Conservation (phyloP, 768 basidiomycete genomes). For the Tulasnella sp. region DNA sequence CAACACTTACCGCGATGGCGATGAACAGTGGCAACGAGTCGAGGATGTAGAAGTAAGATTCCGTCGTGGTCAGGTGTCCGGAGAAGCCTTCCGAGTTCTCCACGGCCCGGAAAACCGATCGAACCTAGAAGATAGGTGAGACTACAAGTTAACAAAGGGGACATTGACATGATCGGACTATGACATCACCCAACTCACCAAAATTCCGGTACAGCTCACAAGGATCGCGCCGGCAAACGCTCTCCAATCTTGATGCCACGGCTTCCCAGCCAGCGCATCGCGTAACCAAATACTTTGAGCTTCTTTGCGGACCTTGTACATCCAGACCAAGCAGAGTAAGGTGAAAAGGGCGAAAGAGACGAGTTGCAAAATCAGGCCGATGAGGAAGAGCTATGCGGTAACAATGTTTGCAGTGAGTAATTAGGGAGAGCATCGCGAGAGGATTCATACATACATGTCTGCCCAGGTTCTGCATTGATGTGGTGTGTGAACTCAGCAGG, state of each 20-base stretch:
- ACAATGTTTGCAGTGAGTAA: not conserved
- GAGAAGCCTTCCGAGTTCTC: slow-evolving; percentile 56
- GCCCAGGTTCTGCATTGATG: slow-evolving; percentile 25
- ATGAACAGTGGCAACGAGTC: slow-evolving; percentile 58
- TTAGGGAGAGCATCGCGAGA: not conserved
- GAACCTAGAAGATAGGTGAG: slow-evolving; percentile 30
- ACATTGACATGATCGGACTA: not conserved
- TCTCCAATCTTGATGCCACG: slow-evolving; percentile 51
- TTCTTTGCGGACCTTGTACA: slow-evolving; percentile 29
- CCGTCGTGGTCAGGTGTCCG: slow-evolving; percentile 46
- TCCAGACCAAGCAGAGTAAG: slow-evolving; percentile 8
- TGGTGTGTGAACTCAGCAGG: slow-evolving; percentile 35
- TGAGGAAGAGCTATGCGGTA: slow-evolving; percentile 39
- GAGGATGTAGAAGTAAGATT: slow-evolving; percentile 54
- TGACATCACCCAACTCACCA: slow-evolving; percentile 32
- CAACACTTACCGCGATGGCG: slow-evolving; percentile 45
- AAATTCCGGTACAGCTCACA: slow-evolving; percentile 51
- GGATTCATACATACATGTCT: slow-evolving; percentile 30
- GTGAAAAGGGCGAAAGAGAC: slow-evolving; percentile 30
- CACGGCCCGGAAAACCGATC: slow-evolving; percentile 47
- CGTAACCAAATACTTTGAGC: slow-evolving; percentile 33
- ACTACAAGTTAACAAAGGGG: no score
- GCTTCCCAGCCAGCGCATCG: slow-evolving; percentile 27
- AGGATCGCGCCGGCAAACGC: slow-evolving; percentile 39
- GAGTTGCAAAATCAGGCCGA: slow-evolving; percentile 46